A percentile compares a stretch with the other conserved stretches of the same genome.
Evolutionary conservation across 495 filamentous ascomycete genomes (phyloP).

Genomic region (Lasiosphaeria miniovina): DNA sequence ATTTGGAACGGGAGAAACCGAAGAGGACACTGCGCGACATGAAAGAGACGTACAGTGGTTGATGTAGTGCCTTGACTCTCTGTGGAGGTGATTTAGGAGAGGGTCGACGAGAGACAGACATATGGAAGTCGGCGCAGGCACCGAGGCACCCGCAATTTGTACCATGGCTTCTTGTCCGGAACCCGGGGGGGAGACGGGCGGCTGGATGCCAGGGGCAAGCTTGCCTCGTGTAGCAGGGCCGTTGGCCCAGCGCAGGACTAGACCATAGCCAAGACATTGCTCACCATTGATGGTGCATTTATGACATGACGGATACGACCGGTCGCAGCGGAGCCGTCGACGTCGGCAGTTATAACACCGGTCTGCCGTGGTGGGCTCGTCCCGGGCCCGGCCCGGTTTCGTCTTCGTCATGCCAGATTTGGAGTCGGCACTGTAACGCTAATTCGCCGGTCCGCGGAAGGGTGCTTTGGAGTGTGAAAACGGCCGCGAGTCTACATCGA

Average conservation of each 20-base stretch:
- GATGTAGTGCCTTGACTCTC: constrained; percentile 43
- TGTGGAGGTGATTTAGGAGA: constrained; percentile 32
- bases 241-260: constrained; percentile 40
- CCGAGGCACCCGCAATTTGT: no score
- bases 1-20: no score
- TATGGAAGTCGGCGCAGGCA: not conserved
- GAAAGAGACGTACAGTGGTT: constrained; percentile 44
- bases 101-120: constrained; percentile 36
- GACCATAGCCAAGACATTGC: constrained; percentile 45
- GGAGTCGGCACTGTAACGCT: not conserved
- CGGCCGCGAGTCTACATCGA: no score
- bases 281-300: constrained; percentile 47
- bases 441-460: no score
- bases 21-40: not conserved
- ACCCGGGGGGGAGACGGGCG: no score
- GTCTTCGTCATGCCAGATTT: not conserved
- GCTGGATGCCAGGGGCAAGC: constrained; percentile 19
- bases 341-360: constrained; percentile 42
- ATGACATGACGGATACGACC: constrained; percentile 46
- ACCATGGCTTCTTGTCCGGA: no score
- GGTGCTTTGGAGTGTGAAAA: no score
- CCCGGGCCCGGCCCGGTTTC: not conserved
- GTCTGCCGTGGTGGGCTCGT: constrained; percentile 3
- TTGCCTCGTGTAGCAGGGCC: constrained; percentile 41
- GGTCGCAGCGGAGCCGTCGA: constrained; percentile 53